Conservation (phyloP, 345 rosid genomes). For the Mallotus nudiflorus region DNA sequence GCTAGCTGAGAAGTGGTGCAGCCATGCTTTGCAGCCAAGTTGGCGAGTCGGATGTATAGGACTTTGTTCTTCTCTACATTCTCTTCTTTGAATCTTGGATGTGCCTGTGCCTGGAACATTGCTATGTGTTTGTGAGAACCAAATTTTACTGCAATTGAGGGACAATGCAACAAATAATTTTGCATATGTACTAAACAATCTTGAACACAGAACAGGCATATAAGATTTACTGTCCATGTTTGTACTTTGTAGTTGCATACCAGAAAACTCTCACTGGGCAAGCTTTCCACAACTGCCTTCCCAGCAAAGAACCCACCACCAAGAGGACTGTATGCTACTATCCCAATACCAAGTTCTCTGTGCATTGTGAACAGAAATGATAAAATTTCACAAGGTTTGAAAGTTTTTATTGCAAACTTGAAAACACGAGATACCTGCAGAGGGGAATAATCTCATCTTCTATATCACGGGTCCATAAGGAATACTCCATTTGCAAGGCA, state of each 20-base stretch:
- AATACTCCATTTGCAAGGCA: slow-evolving; percentile 45
- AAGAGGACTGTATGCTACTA: slow-evolving; percentile 39
- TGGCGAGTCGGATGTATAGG: slow-evolving; percentile 27
- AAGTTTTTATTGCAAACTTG: neutral
- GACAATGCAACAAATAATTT: neutral
- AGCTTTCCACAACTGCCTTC: slow-evolving; percentile 36
- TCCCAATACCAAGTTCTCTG: slow-evolving; percentile 45
- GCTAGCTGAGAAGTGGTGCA: slow-evolving; percentile 52
- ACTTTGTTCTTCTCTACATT: slow-evolving; percentile 51
- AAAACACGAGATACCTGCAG: slow-evolving; percentile 29
- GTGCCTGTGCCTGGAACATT: slow-evolving; percentile 18
- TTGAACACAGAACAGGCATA: neutral
- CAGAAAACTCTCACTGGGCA: slow-evolving; percentile 25
- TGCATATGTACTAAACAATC: neutral
- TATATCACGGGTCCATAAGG: slow-evolving; percentile 41
- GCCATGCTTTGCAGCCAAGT: slow-evolving; percentile 38
- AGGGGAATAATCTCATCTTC: slow-evolving; percentile 40
- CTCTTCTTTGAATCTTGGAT: slow-evolving; percentile 45
- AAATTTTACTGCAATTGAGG: neutral
- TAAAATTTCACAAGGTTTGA: neutral
- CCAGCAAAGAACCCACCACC: slow-evolving; percentile 46
- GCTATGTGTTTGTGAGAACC: neutral
- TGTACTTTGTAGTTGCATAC: slow-evolving; percentile 13
- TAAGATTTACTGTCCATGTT: neutral
- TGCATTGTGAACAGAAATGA: neutral